phyloP scores from a whole-genome alignment of 805 yeast species.

The Suhomyces emberorum region DNA sequence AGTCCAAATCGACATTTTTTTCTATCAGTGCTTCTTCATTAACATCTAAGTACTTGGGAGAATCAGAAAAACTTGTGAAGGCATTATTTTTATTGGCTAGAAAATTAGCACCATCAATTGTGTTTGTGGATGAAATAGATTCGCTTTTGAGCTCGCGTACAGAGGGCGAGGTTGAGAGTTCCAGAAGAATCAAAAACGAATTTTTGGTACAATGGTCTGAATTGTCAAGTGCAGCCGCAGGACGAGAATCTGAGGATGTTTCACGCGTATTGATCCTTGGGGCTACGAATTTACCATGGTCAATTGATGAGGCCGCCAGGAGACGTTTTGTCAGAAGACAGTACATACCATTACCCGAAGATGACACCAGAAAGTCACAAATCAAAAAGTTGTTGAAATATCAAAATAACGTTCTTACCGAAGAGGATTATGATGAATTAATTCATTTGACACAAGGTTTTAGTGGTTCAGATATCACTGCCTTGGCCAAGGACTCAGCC shows the following conservation, averaged over 20 bases:
- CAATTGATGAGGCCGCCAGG: conserved; percentile 94
- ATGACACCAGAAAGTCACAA: conserved; percentile 73
- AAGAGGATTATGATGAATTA: conserved; percentile 57
- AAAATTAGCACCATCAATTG: conserved; percentile 86
- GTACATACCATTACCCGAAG: conserved; percentile 92
- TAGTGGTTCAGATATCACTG: conserved; percentile 92
- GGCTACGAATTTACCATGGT: conserved; percentile 96
- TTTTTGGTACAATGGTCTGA: conserved; percentile 95
- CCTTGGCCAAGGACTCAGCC: conserved; percentile 94
- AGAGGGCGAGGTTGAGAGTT: conserved; percentile 80
- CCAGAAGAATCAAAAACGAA: conserved; percentile 87
- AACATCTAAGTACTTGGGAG: conserved; percentile 86
- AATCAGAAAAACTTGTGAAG: conserved; percentile 87
- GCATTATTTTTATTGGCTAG: conserved; percentile 84
- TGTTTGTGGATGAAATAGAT: conserved; percentile 95
- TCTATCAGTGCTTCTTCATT: conserved; percentile 87
- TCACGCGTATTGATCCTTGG: conserved; percentile 82
- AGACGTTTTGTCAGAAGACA: conserved; percentile 88
- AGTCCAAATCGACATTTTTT: conserved; percentile 88
- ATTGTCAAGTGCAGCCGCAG: conserved; percentile 78
- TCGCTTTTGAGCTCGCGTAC: conserved; percentile 77
- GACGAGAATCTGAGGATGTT: conserved; percentile 48
- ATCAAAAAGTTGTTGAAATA: conserved; percentile 61
- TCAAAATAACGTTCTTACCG: conserved; percentile 69
- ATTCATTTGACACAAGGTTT: conserved; percentile 71